These are phyloP conservation scores for Yarrowia sp. DNA, from an alignment of 805 yeast genomes.

Conservation along the genomic window DNA sequence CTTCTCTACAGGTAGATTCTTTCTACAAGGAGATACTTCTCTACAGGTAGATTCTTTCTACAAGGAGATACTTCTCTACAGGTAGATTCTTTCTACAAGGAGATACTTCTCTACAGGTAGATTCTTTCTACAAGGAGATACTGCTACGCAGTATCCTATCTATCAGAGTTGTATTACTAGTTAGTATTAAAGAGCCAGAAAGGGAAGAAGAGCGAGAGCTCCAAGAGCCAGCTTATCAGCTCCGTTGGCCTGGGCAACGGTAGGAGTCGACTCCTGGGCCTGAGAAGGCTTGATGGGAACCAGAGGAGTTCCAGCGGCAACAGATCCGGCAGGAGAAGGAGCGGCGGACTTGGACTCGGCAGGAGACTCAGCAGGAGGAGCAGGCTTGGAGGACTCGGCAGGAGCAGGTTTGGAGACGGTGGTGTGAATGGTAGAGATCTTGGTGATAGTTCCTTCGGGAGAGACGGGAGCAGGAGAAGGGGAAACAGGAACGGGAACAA, in stretches of 20 bases:
- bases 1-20: no score
- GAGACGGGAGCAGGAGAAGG: no score
- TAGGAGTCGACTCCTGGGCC: neutral
- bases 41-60: no score
- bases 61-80: no score
- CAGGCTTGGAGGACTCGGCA: neutral
- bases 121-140: no score
- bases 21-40: no score
- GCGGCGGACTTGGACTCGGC: neutral
- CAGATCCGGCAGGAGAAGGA: neutral
- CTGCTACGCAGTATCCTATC: no score
- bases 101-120: no score
- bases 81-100: no score
- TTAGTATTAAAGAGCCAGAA: neutral
- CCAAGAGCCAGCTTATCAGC: neutral
- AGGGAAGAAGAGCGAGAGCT: neutral
- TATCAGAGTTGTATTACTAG: no score
- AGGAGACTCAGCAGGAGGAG: neutral
- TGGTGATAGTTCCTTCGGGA: neutral
- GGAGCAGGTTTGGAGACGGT: neutral
- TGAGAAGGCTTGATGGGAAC: neutral
- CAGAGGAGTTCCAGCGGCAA: neutral
- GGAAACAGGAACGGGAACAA: no score
- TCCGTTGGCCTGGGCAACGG: constrained; percentile 1
- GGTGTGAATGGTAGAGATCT: neutral